A percentile compares a stretch with the other conserved stretches of the same genome.
phyloP scores from a whole-genome alignment of 768 basidiomycete species.

The Trametes punicea region DNA sequence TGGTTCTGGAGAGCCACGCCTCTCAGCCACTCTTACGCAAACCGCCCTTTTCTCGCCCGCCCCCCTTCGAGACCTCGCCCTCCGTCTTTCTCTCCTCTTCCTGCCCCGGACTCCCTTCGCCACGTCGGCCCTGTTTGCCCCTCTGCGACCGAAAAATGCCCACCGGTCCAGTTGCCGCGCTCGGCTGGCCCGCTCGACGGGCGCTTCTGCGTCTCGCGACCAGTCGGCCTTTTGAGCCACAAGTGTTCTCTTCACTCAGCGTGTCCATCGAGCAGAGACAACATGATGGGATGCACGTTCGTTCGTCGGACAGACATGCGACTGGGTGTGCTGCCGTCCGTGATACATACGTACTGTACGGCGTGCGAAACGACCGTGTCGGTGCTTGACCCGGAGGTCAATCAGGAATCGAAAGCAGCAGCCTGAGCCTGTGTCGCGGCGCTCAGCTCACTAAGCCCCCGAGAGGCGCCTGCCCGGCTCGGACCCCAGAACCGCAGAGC shows the following conservation, averaged over 20 bases:
- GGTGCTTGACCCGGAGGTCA: background rate
- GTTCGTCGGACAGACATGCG: background rate
- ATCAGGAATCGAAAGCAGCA: background rate
- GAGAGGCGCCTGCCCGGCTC: background rate
- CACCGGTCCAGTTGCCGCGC: background rate
- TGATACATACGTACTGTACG: background rate
- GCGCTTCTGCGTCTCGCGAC: constrained; percentile 6
- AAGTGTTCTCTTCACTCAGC: constrained; percentile 11
- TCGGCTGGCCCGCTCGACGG: constrained; percentile 1
- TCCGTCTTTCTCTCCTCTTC: background rate
- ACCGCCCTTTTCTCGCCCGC: constrained; percentile 20
- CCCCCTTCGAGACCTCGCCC: background rate
- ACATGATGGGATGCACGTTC: constrained; percentile 8
- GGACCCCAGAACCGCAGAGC: constrained; percentile 16
- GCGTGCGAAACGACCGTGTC: background rate
- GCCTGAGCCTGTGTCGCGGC: background rate
- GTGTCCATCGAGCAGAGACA: constrained; percentile 1
- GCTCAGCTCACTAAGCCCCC: constrained; percentile 4
- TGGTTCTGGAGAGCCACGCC: constrained; percentile 30
- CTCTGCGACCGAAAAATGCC: background rate
- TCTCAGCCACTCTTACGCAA: constrained; percentile 28
- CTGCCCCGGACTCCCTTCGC: background rate
- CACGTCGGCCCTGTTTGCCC: background rate
- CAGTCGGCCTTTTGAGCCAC: no score
- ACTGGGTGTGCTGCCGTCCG: background rate